Evolutionary conservation across 2,329 filamentous ascomycete genomes (phyloP).

Genomic region (Ascocoryne sarcoides): DNA sequence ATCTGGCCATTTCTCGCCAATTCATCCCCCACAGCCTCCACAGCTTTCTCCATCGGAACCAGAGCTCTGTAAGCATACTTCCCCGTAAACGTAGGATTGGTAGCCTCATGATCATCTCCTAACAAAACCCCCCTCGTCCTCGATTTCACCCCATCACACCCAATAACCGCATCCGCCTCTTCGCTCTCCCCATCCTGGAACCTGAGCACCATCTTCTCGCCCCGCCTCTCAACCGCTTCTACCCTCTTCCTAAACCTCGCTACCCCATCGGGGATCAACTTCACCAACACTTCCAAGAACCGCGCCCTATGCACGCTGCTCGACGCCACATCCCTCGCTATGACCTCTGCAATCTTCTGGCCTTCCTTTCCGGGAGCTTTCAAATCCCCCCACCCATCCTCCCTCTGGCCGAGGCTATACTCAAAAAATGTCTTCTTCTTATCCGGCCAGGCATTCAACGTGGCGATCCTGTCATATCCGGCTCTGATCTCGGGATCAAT

Average conservation of each 20-base stretch:
- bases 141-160: slow-evolving; percentile 57
- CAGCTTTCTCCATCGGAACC: slow-evolving; percentile 47
- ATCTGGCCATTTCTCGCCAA: slow-evolving; percentile 41
- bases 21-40: slow-evolving; percentile 39
- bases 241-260: slow-evolving; percentile 31
- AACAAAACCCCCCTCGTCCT: slow-evolving; percentile 43
- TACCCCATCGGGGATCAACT: slow-evolving; percentile 31
- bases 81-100: slow-evolving; percentile 37
- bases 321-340: slow-evolving; percentile 19
- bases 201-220: slow-evolving; percentile 25
- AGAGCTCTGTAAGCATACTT: slow-evolving; percentile 56
- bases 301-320: slow-evolving; percentile 25
- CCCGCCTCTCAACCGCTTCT: slow-evolving; percentile 23
- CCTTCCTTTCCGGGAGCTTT: slow-evolving; percentile 15
- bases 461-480: slow-evolving; percentile 20
- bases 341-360: slow-evolving; percentile 10
- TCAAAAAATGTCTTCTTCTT: slow-evolving; percentile 25
- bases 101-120: slow-evolving; percentile 28
- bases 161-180: slow-evolving; percentile 42
- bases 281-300: slow-evolving; percentile 26
- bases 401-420: slow-evolving; percentile 20
- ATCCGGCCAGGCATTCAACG: slow-evolving; percentile 17
- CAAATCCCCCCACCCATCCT: slow-evolving; percentile 17
- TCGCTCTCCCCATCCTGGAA: slow-evolving; percentile 38
- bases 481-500: slow-evolving; percentile 22